Evolutionary conservation across 768 basidiomycete species (phyloP).

Genomic region (Phanerochaete carnosa): DNA sequence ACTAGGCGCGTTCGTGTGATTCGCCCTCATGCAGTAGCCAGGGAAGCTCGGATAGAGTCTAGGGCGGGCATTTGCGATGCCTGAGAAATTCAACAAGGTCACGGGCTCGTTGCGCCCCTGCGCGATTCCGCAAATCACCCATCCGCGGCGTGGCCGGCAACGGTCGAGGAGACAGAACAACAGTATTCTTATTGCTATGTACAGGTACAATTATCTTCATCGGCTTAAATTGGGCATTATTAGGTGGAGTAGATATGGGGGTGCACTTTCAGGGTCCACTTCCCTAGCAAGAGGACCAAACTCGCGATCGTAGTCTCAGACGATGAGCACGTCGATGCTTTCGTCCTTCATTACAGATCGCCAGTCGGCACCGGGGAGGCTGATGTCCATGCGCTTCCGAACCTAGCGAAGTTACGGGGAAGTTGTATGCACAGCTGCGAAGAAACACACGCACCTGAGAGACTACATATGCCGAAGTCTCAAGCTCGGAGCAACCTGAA

Average conservation of each 20-base stretch:
- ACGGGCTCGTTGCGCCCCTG: not conserved
- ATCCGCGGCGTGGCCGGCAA: not conserved
- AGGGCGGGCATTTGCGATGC: too few relatives aligned
- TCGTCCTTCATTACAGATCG: conserved; percentile 35
- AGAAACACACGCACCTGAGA: conserved; percentile 23
- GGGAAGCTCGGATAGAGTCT: too few relatives aligned
- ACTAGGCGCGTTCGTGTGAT: too few relatives aligned
- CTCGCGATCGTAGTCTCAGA: conserved; percentile 8
- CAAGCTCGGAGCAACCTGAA: conserved; percentile 35
- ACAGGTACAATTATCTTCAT: not conserved
- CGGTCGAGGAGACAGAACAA: not conserved
- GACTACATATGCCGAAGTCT: conserved; percentile 33
- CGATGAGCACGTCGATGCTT: conserved; percentile 22
- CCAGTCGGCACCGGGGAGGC: conserved; percentile 28
- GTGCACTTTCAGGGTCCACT: not conserved
- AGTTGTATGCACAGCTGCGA: conserved; percentile 1
- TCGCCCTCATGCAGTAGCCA: too few relatives aligned
- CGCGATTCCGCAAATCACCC: not conserved
- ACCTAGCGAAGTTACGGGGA: conserved; percentile 21
- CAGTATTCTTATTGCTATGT: not conserved
- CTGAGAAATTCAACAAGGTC: too few relatives aligned
- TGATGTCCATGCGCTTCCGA: conserved; percentile 33
- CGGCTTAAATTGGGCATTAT: not conserved
- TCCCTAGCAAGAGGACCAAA: not conserved
- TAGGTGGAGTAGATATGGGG: not conserved